Evolutionary conservation across 805 yeast species (phyloP), one percentile per base, ranked within the genome.

Genomic region (Metschnikowia kunwiensis): DNA sequence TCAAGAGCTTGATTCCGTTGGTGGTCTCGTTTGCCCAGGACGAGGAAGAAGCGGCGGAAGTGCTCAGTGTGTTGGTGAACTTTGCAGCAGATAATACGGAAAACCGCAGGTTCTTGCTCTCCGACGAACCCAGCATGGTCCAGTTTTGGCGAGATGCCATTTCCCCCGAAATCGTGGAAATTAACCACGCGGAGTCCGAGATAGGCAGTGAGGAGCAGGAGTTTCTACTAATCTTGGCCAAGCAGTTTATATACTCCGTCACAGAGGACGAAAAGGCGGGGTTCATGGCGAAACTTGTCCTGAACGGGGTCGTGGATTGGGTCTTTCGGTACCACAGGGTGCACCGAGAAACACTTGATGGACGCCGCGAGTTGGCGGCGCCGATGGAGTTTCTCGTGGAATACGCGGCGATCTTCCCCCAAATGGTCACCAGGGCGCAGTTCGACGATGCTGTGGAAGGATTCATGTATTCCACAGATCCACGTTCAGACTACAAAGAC

Each of bases 81-180:
- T 49, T 55, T 31, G 40, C 58, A 19, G 72, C 73, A 3, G 62
- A 61, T 42, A 63, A 54, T 39, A 65, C 47, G 21, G 45, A 40
- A 9, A 56, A 55, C 40, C 22, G 60, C 10, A 23, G 22, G 4
- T 35, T 18, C 16, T 22, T 39, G 27, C 26, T 40, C 16, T 14
- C 31, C 8, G 17, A 35, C n/a, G 42, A 32, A 9, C 28, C 29
- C 9, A 40, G 27, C 3, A 41, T 30, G 15, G 36, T 32, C 18
- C 32, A 20, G 14, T 44, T 48, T 32, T 48, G 51, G 53, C 10
- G 16, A 1, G 9, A 13, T 10, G 30, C 27, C 7, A 23, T 36
- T 28, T 27, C 20, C 8, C 2, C 15, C 16, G 26, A 36, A 10
- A 20, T 30, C 7, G 30, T 30, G n/a, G 27, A 29, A 19, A 23